Percentiles rank a stretch among this genome's conserved stretches.
Conservation (phyloP, 352 stramenopile species). For the Albugo candida region DNA sequence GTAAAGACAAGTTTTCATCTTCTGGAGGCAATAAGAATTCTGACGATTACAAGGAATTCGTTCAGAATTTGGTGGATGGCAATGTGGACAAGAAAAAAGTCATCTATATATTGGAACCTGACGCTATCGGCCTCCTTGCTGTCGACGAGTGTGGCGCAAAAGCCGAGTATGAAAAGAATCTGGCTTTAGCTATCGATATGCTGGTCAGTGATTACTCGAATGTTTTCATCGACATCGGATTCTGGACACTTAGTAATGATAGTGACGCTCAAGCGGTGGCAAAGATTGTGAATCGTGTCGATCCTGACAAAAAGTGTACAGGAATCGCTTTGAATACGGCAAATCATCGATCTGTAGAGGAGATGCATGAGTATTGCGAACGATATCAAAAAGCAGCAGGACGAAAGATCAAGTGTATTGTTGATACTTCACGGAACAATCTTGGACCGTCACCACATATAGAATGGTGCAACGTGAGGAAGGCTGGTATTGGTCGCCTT, state of each 20-base stretch:
- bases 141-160: constrained; percentile 19
- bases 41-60: constrained; percentile 23
- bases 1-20: constrained; percentile 23
- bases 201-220: constrained; percentile 37
- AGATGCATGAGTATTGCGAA: too few species aligned
- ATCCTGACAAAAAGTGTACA: too few species aligned
- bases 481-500: too few species aligned
- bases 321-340: too few species aligned
- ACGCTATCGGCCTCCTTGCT: constrained; percentile 29
- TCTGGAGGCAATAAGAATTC: too few species aligned
- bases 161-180: constrained; percentile 26
- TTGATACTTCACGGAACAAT: too few species aligned
- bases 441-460: too few species aligned
- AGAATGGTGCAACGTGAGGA: too few species aligned
- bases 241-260: constrained; percentile 30
- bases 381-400: too few species aligned
- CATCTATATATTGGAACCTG: constrained; percentile 47
- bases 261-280: constrained; percentile 28
- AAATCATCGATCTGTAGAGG: too few species aligned
- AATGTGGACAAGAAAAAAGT: constrained; percentile 29
- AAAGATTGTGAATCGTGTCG: too few species aligned
- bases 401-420: too few species aligned
- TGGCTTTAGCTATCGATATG: constrained; percentile 17
- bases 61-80: constrained; percentile 17
- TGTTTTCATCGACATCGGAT: constrained; percentile 37